Evolutionary conservation across 345 rosid species (phyloP), one percentile per base, ranked within the genome.

Genomic region (Erysimum cheiranthoides): DNA sequence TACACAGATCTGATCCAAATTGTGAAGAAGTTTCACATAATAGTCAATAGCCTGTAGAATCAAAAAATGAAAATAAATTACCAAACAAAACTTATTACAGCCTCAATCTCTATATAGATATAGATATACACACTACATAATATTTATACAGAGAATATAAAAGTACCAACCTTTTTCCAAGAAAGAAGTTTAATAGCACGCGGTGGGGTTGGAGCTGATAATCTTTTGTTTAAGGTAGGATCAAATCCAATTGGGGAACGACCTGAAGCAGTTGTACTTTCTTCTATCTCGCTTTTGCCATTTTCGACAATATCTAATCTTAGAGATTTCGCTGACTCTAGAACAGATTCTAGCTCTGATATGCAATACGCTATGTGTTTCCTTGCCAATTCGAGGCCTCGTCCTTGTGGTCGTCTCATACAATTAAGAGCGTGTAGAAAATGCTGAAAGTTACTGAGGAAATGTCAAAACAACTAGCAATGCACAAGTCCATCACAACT

Each of bases 341-440:
- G 85, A 76, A 91, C 85, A 71, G 73, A 80, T 58, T 85, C 86
- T 49, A 96, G 83, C 88, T 96, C 99, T n/a, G 86, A 82, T 66
- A 85, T 38, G 85, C 98, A 93, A 72, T 88, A 84, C 17, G 85
- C 85, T 82, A 93, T 84, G 80, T 96, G 98, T 72, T 91, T 96
- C 81, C 93, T 85, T 7, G 98, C 98, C 89, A 89, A 81, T 79
- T 88, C 96, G 77, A 88, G 74, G 50, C 99, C 99, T 79, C 93
- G 88, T 73, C 98, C 99, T 84, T 96, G 98, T 63, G 98, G 90
- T 73, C 97, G 89, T 85, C 82, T 89, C 93, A 96, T 86, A 76
- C 87, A 86, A 45, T 82, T 78, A 72, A 96, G 89, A 82, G 90
- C 81, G 75, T 92, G 98, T 78, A 85, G 91, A 85, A 89, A 91